Evolutionary conservation across 345 rosid species (phyloP), one percentile per base, ranked within the genome.

Genomic region (Arabis alpina): DNA sequence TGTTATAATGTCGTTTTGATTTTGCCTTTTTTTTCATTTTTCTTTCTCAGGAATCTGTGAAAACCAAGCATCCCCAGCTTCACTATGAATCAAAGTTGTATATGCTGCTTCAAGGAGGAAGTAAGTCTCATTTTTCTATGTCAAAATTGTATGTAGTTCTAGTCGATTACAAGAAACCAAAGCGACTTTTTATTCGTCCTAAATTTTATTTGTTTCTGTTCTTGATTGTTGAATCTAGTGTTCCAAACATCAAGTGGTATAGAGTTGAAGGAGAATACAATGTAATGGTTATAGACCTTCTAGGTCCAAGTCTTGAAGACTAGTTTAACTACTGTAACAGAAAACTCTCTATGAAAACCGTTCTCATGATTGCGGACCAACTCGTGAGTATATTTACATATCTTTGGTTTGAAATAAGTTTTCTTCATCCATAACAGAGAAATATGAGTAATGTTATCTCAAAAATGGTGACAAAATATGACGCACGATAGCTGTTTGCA

Each of bases 281-380:
- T 70, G 79, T 86, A 58, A 89, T 89, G 95, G 90, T 83, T 44
- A 87, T 89, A 66, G 95, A 89, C 64, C 95, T 89, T 66, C 85
- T 89, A 68, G 95, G 95, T 64, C 95, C 95, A 36, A 89, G 92
- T 79, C 81, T 89, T 80, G 95, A 89, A 82, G 95, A 89, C 72
- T 59, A 87, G 60, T 89, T 89, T 81, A 89, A 87, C 77, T 89
- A 81, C 53, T 87, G 95, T 76, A 81, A 79, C 67, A 73, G 92
- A 71, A 87, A 89, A 70, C 80, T 89, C 23, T 70, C 95, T 30
- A 75, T 87, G 72, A 89, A 87, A 84, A 82, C 95, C 11, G 92
- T 89, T n/a, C 72, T 89, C 67, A 87, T 89, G 95, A 84, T 89
- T 50, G 95, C 92, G 0, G 95, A 89, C 66, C 95, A 89, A 60